Conservation (phyloP, 1,284 basidiomycete species). For the Grifola frondosa region DNA sequence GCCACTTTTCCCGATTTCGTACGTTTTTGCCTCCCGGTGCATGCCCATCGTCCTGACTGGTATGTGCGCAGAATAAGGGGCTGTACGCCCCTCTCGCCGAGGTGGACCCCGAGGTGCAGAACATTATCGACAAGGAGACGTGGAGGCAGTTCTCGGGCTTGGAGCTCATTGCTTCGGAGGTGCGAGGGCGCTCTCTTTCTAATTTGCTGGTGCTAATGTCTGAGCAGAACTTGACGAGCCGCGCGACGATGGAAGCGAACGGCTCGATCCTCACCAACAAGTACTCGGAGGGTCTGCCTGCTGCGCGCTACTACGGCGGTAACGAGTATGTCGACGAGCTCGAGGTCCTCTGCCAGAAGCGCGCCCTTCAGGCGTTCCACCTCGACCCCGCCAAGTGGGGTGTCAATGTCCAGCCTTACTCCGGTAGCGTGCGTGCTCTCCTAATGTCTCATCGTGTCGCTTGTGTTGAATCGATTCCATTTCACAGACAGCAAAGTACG, state of each 20-base stretch:
- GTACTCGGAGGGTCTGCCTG: constrained; percentile 94
- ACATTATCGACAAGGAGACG: constrained; percentile 99
- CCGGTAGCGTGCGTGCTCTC: constrained; percentile 58
- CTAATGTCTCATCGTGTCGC: neutral
- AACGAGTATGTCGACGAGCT: constrained; percentile 98
- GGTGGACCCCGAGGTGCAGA: constrained; percentile 92
- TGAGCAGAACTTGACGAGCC: constrained; percentile 86
- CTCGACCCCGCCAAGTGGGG: constrained; percentile 94
- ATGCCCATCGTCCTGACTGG: neutral
- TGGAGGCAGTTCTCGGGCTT: constrained; percentile 98
- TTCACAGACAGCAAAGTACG: constrained; percentile 78
- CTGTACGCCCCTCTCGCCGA: constrained; percentile 88
- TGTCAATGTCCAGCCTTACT: constrained; percentile 99
- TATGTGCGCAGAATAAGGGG: constrained; percentile 73
- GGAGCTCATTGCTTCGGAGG: constrained; percentile 95
- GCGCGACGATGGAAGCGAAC: constrained; percentile 96
- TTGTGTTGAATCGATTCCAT: constrained; percentile 1
- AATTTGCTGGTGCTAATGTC: constrained; percentile 11
- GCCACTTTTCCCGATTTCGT: constrained; percentile 59
- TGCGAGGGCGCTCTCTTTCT: constrained; percentile 33
- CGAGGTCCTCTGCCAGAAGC: constrained; percentile 92
- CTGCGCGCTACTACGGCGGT: constrained; percentile 96
- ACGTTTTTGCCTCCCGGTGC: constrained; percentile 27
- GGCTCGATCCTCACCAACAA: constrained; percentile 99
- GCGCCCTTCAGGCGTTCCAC: constrained; percentile 95